phyloP scores from a whole-genome alignment of 2,329 filamentous ascomycete genomes.

The Fusarium continuum region DNA sequence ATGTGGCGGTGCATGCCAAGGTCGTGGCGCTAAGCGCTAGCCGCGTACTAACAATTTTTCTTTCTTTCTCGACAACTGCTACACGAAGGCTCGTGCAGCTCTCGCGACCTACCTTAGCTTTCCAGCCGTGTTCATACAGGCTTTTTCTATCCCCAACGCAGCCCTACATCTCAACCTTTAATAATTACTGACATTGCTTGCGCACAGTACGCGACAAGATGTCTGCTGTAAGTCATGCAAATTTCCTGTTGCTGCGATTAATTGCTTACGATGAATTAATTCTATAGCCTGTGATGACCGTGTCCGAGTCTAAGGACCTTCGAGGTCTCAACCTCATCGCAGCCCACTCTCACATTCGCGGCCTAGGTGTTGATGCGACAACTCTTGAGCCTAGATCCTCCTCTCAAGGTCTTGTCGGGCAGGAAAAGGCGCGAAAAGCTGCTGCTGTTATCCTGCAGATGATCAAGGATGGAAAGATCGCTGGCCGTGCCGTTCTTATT shows the following conservation, averaged over 20 bases:
- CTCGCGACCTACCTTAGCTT: constrained; percentile 28
- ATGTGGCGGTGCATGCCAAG: constrained; percentile 27
- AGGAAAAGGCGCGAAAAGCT: constrained; percentile 95
- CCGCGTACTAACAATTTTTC: constrained; percentile 29
- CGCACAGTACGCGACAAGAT: constrained; percentile 51
- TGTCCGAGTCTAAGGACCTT: constrained; percentile 95
- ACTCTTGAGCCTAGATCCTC: constrained; percentile 85
- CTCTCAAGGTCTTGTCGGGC: constrained; percentile 94
- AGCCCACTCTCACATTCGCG: constrained; percentile 96
- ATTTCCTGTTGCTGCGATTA: constrained; percentile 3
- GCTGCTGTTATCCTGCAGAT: constrained; percentile 97
- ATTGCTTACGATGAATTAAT: constrained; percentile 35
- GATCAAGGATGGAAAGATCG: constrained; percentile 99
- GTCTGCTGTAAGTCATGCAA: constrained; percentile 61
- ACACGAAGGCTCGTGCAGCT: constrained; percentile 27
- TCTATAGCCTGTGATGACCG: constrained; percentile 71
- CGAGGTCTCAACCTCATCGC: constrained; percentile 97
- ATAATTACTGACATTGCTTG: constrained; percentile 18
- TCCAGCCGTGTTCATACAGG: constrained; percentile 23
- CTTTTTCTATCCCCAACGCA: constrained; percentile 13
- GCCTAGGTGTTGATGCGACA: constrained; percentile 90
- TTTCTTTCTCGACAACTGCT: constrained; percentile 18
- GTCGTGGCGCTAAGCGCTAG: constrained; percentile 31
- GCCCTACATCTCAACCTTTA: constrained; percentile 23
- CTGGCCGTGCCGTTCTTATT: constrained; percentile 91